Evolutionary conservation across 768 basidiomycete genomes (phyloP).

Genomic region (Amanita pseudoporphyria): DNA sequence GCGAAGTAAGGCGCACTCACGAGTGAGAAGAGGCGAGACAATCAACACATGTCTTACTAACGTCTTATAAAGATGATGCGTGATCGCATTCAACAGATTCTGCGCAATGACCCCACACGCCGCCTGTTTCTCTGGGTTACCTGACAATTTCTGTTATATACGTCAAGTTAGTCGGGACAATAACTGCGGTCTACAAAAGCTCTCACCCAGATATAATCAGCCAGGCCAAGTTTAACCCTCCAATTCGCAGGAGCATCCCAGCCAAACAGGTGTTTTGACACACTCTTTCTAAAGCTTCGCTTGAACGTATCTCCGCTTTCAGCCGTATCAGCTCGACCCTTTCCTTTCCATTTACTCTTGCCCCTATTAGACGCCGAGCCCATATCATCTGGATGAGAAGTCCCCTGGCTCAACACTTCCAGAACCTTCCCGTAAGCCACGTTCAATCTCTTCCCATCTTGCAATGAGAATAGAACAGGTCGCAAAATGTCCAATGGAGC

Average conservation of each 20-base stretch:
- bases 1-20: constrained; percentile 24
- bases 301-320: constrained; percentile 23
- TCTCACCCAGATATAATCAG: constrained; percentile 41
- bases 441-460: constrained; percentile 18
- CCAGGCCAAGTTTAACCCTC: constrained; percentile 46
- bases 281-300: constrained; percentile 37
- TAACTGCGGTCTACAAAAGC: background rate
- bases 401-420: background rate
- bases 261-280: constrained; percentile 53
- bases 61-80: constrained; percentile 41
- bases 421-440: constrained; percentile 9
- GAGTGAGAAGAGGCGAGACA: constrained; percentile 29
- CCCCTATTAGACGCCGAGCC: background rate
- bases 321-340: background rate
- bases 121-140: constrained; percentile 28
- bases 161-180: background rate
- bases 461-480: constrained; percentile 37
- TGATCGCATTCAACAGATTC: constrained; percentile 38
- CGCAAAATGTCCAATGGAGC: constrained; percentile 44
- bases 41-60: constrained; percentile 49
- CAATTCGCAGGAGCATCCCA: constrained; percentile 42
- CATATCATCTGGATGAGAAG: background rate
- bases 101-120: constrained; percentile 46
- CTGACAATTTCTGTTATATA: constrained; percentile 35
- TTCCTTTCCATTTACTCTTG: constrained; percentile 1